Evolutionary conservation across 768 basidiomycete species (phyloP), one percentile per base, ranked within the genome.

Genomic region (Saitozyma sp.): DNA sequence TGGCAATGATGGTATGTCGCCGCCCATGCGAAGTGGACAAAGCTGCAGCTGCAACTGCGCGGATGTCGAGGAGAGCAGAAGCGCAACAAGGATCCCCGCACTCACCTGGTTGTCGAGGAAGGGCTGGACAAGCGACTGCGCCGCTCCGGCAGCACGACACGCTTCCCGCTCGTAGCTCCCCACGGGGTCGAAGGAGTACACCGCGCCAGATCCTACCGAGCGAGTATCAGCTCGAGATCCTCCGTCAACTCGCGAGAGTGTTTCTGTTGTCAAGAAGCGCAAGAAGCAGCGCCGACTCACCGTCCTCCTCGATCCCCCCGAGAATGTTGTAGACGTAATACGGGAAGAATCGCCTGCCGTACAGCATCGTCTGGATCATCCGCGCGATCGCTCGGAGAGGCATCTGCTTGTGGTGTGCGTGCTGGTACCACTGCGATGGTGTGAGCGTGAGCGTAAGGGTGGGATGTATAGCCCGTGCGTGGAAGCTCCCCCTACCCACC

Each of bases 151-250:
- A 45, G 94, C 94, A 65, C 96, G 88, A 82, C 94, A 98, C 40
- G 90, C 86, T 82, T 96, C 93, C 63, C 96, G 89, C 81, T 98
- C 94, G 80, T 99, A 99, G 53, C 91, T 93, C 37, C 96, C 96
- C 40, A 98, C 92, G 45, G 96, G 96, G 81, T 99, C 96, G 80
- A 96, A 99, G n/a, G 95, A 97, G 84, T 99, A 99, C 39, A 99
- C 94, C 9, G 95, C 92, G 56, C 96, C 96, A 43, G 91, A 86
- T 10, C 94, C 92, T 95, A 59, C 45, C 45, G 38, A 37, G 29
- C 45, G 45, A 17, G 11, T 20, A 29, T 51, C 38, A 43, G n/a
- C 20, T 39, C 45, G 45, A 17, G 13, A 2, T 11, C 61, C 51
- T 58, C 10, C 10, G 9, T 14, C 39, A 16, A 6, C 54, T 56